These are phyloP conservation scores for Aureobasidium sp. DNA, from an alignment of 2,329 filamentous ascomycete genomes.

Conservation along the genomic window DNA sequence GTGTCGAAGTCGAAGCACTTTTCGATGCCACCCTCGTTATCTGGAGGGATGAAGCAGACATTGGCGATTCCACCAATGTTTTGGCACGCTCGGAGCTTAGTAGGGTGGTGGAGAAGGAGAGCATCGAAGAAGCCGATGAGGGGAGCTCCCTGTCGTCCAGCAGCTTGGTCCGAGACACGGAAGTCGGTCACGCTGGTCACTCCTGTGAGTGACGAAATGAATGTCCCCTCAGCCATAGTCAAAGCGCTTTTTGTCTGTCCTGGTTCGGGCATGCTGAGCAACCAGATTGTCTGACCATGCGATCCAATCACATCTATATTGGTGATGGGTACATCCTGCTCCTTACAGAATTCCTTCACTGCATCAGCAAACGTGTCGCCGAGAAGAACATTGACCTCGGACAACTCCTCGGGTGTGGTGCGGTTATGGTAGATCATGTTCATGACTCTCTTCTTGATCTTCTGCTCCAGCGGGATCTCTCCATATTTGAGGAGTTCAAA, in stretches of 20 bases:
- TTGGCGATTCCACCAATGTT: slow-evolving; percentile 70
- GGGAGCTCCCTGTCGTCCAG: slow-evolving; percentile 61
- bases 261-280: slow-evolving; percentile 58
- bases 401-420: slow-evolving; percentile 59
- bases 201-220: slow-evolving; percentile 62
- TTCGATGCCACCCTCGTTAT: slow-evolving; percentile 38
- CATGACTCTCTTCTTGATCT: slow-evolving; percentile 64
- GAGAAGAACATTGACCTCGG: slow-evolving; percentile 63
- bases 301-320: slow-evolving; percentile 63
- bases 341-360: slow-evolving; percentile 55
- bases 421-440: slow-evolving; percentile 62
- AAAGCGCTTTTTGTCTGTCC: slow-evolving; percentile 55
- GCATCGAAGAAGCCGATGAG: slow-evolving; percentile 66
- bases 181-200: slow-evolving; percentile 68
- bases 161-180: slow-evolving; percentile 61
- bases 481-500: slow-evolving; percentile 64
- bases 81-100: slow-evolving; percentile 64
- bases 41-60: slow-evolving; percentile 65
- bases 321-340: slow-evolving; percentile 46
- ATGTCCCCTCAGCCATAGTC: slow-evolving; percentile 64
- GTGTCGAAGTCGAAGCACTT: slow-evolving; percentile 36
- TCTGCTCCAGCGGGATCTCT: slow-evolving; percentile 58
- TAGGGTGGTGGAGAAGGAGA: slow-evolving; percentile 63
- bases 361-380: slow-evolving; percentile 64
- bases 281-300: slow-evolving; percentile 67